Evolutionary conservation across 2,329 filamentous ascomycete genomes (phyloP).

Genomic region (Calonectria pseudoturangicola): DNA sequence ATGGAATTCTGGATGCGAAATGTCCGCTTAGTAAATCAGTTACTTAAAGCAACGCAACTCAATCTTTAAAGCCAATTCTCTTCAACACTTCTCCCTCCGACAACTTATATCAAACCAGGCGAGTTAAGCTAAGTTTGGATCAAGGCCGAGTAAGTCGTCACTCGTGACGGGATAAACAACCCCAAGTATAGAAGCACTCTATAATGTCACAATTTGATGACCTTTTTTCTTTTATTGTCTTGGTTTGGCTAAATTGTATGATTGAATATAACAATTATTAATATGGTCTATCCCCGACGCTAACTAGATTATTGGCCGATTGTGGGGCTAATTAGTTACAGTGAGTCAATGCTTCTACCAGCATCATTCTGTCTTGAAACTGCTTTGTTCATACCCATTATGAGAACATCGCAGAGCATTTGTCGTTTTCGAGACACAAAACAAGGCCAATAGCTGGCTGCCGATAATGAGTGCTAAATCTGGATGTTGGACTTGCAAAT

Average conservation of each 20-base stretch:
- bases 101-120: no score
- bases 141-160: no score
- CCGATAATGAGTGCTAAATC: slow-evolving; percentile 28
- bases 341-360: slow-evolving; percentile 21
- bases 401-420: not conserved
- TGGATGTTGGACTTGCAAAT: slow-evolving; percentile 45
- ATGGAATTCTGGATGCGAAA: not conserved
- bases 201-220: no score
- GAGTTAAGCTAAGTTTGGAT: not conserved
- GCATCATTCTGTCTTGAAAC: not conserved
- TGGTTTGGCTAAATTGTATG: no score
- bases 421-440: not conserved
- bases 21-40: not conserved
- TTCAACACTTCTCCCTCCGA: not conserved
- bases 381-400: not conserved
- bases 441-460: not conserved
- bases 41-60: slow-evolving; percentile 10
- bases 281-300: not conserved
- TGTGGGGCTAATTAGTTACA: slow-evolving; percentile 13
- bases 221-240: not conserved
- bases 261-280: not conserved
- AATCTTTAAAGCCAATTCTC: slow-evolving; percentile 9
- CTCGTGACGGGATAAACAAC: no score
- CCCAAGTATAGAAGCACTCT: no score
- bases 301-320: not conserved